Conservation (phyloP, 2,329 filamentous ascomycete species). For the Pseudogymnoascus pannorum region DNA sequence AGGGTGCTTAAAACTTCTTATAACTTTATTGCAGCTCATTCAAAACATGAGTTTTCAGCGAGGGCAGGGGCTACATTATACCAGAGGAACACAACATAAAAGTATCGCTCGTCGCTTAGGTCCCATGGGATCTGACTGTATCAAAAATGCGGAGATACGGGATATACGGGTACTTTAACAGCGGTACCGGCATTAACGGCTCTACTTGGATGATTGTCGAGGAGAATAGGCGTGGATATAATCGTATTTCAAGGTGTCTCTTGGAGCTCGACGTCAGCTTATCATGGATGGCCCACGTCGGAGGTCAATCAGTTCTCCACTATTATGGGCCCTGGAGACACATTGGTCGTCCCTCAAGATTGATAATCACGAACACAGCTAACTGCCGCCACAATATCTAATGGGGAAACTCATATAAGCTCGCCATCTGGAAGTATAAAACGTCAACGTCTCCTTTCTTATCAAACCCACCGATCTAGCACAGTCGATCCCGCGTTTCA, state of each 20-base stretch:
- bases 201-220: neutral
- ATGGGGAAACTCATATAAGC: neutral
- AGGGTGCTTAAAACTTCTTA: neutral
- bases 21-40: neutral
- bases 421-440: conserved; percentile 1
- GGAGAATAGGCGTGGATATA: neutral
- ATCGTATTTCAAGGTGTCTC: neutral
- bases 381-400: neutral
- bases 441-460: neutral
- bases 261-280: neutral
- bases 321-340: neutral
- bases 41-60: neutral
- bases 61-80: neutral
- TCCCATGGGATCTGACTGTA: neutral
- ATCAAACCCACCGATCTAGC: neutral
- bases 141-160: neutral
- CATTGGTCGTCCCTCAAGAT: neutral
- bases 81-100: neutral
- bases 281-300: neutral
- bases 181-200: neutral
- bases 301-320: neutral
- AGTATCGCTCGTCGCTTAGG: neutral
- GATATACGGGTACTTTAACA: neutral
- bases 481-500: neutral
- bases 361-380: neutral